A percentile compares a stretch with the other conserved stretches of the same genome.
Evolutionary conservation across 2,329 filamentous ascomycete species (phyloP).

Genomic region (Verticillium longisporum): DNA sequence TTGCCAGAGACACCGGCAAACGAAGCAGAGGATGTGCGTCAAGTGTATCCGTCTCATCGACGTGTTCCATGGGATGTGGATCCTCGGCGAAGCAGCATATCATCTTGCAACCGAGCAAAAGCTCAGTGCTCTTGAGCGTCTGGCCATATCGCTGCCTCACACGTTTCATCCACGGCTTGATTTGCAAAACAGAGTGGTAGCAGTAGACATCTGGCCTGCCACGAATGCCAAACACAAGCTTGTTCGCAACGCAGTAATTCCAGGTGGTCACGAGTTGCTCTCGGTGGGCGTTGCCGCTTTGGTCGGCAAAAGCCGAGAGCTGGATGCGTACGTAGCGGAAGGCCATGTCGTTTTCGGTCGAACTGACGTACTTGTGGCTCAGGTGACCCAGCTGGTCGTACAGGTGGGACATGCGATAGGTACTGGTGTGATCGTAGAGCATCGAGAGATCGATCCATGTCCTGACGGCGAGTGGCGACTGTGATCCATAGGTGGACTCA

Average conservation of each 20-base stretch:
- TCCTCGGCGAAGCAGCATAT: slow-evolving; percentile 37
- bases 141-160: slow-evolving; percentile 33
- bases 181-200: slow-evolving; percentile 35
- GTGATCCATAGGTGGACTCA: slow-evolving; percentile 34
- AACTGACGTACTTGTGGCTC: slow-evolving; percentile 21
- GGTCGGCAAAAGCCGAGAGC: background rate
- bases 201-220: slow-evolving; percentile 29
- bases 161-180: slow-evolving; percentile 37
- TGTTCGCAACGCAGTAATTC: background rate
- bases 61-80: slow-evolving; percentile 32
- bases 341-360: slow-evolving; percentile 25
- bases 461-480: slow-evolving; percentile 34
- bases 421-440: slow-evolving; percentile 29
- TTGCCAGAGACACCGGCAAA: background rate
- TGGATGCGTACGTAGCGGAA: slow-evolving; percentile 22
- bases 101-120: slow-evolving; percentile 29
- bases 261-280: slow-evolving; percentile 18
- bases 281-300: background rate
- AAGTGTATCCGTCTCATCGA: slow-evolving; percentile 16
- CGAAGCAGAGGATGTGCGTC: background rate
- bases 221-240: slow-evolving; percentile 19
- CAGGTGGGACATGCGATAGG: slow-evolving; percentile 28
- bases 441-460: slow-evolving; percentile 34
- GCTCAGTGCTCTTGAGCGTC: slow-evolving; percentile 27
- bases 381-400: slow-evolving; percentile 27